Evolutionary conservation across 2,329 filamentous ascomycete genomes (phyloP), one percentile per base, ranked within the genome.

Genomic region (Erysiphe neolycopersici): DNA sequence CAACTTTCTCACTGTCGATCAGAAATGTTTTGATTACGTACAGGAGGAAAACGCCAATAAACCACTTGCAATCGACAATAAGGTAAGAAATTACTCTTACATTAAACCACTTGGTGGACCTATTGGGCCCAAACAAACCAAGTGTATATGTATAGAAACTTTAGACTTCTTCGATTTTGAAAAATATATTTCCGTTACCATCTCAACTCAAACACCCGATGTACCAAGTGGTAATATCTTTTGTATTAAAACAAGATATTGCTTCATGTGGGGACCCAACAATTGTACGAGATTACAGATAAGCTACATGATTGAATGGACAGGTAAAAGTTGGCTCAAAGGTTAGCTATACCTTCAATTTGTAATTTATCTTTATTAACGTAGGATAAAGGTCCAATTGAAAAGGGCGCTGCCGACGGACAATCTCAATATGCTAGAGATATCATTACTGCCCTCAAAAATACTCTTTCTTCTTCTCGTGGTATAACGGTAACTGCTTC

Each of bases 301-400:
- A n/a, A n/a, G n/a, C n/a, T n/a, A n/a, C n/a, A n/a, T n/a, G n/a
- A 85, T 94, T 38, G 91, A 98, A 56, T 98, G 91, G 91, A 77
- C 78, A 3, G 85, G 85, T 52, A 98, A 95, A 67, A 94, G 85
- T 63, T 98, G 89, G 89, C 64, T 98, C 39, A 94, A 89, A 64
- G 82, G 85, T 91, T 64, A 57, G 65, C 47, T 32, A 14, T 17
- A 17, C 16, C 4, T 10, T 5, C 5, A 16, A 16, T 41, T 26
- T 41, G 44, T 18, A 6, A 6, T n/a, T 4, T 36, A 11, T 14
- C 18, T 41, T 29, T 18, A 43, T 35, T 45, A 32, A 42, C 29
- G 41, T 47, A 38, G 42, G 31, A 1, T 38, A 17, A 42, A 93
- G 84, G 80, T 48, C 81, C 89, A 2, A 98, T 98, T 52, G 89